Conservation (phyloP, 345 rosid species). For the Populus ilicifolia region DNA sequence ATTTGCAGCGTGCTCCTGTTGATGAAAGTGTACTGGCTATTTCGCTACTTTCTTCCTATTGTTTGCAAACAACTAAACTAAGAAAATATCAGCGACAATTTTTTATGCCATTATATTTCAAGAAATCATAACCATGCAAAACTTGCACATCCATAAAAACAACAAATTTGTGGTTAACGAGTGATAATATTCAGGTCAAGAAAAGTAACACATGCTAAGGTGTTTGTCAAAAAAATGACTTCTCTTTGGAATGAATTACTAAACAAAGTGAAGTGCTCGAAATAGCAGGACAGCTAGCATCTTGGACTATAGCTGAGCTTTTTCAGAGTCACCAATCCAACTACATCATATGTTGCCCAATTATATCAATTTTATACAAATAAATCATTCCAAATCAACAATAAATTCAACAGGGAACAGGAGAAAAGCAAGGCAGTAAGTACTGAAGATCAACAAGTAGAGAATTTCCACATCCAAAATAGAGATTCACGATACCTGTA, state of each 20-base stretch:
- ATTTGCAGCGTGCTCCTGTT: neutral
- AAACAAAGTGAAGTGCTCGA: no score
- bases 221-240: no score
- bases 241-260: no score
- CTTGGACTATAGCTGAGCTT: neutral
- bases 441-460: neutral
- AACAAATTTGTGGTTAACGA: neutral
- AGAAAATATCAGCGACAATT: neutral
- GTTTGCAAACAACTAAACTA: neutral
- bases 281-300: neutral
- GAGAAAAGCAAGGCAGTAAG: neutral
- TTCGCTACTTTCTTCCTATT: neutral
- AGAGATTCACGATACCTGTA: conserved; percentile 51
- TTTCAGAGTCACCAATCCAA: neutral
- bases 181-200: neutral
- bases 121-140: no score
- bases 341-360: neutral
- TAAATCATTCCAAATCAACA: neutral
- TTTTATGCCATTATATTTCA: no score
- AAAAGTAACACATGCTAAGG: no score
- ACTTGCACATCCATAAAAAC: neutral
- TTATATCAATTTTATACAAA: neutral
- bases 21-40: neutral
- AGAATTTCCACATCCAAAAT: neutral
- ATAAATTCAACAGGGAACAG: neutral